Evolutionary conservation across 257 asterid genomes (phyloP).

Genomic region (Ajuga chamaepitys): DNA sequence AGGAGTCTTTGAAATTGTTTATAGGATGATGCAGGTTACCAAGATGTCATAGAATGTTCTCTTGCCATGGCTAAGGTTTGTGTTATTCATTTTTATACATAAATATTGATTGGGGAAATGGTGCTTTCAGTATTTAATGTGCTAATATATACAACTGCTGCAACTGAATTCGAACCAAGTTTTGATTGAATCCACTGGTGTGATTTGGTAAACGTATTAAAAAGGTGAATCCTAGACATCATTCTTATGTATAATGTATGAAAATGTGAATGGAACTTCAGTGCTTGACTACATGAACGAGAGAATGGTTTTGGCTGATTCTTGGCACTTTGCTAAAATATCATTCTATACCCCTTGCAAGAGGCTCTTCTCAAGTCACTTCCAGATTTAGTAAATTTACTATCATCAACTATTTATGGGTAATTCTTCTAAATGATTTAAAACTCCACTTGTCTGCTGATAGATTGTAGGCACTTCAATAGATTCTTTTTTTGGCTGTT

Average conservation of each 20-base stretch:
- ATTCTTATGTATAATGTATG: conserved; percentile 1
- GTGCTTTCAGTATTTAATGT: conserved; percentile 10
- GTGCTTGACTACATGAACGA: conserved; percentile 2
- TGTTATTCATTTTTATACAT: background rate
- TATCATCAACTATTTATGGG: conserved; percentile 71
- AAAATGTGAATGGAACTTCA: background rate
- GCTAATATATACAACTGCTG: conserved; percentile 46
- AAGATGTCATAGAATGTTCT: conserved; percentile 82
- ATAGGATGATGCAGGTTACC: conserved; percentile 95
- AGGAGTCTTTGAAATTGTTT: conserved; percentile 17
- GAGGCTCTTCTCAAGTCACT: conserved; percentile 91
- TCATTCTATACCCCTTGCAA: conserved; percentile 38
- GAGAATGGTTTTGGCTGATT: background rate
- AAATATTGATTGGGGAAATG: background rate
- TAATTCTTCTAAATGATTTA: conserved; percentile 22
- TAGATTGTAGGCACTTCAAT: background rate
- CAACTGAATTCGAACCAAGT: conserved; percentile 70
- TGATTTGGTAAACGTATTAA: conserved; percentile 88
- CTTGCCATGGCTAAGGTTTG: conserved; percentile 69
- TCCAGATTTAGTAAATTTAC: conserved; percentile 58
- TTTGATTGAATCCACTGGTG: conserved; percentile 95
- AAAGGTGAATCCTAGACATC: conserved; percentile 48
- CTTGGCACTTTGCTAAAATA: background rate
- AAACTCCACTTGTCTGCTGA: conserved; percentile 3
- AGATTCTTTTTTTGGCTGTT: background rate